Base-by-base conservation (phyloP, 2,329 filamentous ascomycete genomes). In the Colletotrichum spaethianum region DNA sequence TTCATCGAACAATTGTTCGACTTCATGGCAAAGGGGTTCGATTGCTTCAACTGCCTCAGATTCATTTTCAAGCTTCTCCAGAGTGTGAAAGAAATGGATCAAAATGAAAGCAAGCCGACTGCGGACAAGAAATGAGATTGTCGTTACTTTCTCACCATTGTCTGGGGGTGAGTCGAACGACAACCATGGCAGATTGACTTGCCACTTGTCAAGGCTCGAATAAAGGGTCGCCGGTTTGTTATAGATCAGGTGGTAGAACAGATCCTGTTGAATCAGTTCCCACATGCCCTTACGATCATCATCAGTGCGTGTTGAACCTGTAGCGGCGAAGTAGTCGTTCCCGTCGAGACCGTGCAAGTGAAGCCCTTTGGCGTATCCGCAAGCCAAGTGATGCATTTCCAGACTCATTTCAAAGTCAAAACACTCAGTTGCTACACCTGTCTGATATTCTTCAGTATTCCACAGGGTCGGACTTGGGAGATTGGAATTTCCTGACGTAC, bases 341-440 rank as follows among this genome's bases (percentile, higher is more conserved):
- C 75, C 77, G 48, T 80, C 79, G 9, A 80, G 74, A 9, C 76
- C 80, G 53, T 81, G 79, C 3, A 81, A 60, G 31, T 79, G 77
- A 2, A 81, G 78, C 5, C 42, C 73, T 44, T 79, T 78, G 8
- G 79, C 79, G 28, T 79, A 81, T 59, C 78, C 78, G 60, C 78
- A 78, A 2, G 79, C 78, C 5, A 74, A 72, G 23, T 78, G 77
- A 50, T 80, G 78, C 74, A 79, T 79, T 42, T 74, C 74, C 75
- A 78, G 79, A 14, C 77, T 76, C 20, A 80, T 69, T 6, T 79
- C 79, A 26, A 80, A 78, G 56, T 81, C 79, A n/a, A 80, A 79
- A 40, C 69, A 78, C 23, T 79, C 78, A 18, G 76, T 75, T 4
- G 78, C 77, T 11, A 80, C 73, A 4, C 76, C 77, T 12, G 75